A percentile compares a stretch with the other conserved stretches of the same genome.
Evolutionary conservation across 1,139 yeast species (phyloP).

Genomic region (Geotrichum bryndzae): DNA sequence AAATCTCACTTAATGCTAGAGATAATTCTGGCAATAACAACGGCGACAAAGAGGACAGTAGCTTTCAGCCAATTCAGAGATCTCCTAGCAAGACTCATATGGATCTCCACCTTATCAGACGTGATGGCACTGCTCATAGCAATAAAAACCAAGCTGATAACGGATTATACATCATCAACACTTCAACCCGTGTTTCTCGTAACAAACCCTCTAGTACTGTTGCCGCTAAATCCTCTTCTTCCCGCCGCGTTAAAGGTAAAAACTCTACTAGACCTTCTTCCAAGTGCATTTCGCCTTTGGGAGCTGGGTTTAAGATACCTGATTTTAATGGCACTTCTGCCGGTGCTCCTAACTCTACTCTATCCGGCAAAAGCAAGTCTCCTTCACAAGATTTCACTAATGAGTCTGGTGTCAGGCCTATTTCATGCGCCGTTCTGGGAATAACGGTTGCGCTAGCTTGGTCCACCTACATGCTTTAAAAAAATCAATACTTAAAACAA

Average conservation of each 20-base stretch:
- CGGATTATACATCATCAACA: background rate
- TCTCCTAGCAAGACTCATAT: background rate
- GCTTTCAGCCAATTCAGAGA: background rate
- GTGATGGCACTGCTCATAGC: background rate
- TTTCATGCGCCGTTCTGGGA: slow-evolving; percentile 12
- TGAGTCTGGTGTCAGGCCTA: slow-evolving; percentile 7
- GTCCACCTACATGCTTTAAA: slow-evolving; percentile 9
- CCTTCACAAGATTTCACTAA: background rate
- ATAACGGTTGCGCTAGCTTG: slow-evolving; percentile 12
- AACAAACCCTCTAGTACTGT: background rate
- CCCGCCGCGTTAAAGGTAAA: background rate
- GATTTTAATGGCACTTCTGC: slow-evolving; percentile 7
- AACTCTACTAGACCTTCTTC: background rate
- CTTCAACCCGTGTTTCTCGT: background rate
- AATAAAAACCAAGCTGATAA: background rate
- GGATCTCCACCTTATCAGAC: background rate
- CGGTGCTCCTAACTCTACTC: slow-evolving; percentile 1
- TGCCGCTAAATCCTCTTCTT: background rate
- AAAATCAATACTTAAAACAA: slow-evolving; percentile 1
- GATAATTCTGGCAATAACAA: background rate
- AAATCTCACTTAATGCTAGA: background rate
- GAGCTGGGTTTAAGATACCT: background rate
- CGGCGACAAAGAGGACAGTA: background rate
- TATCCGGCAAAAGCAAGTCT: background rate
- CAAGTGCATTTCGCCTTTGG: background rate